Conservation (phyloP, 2,329 filamentous ascomycete species). For the Monosporascus cannonballus region DNA sequence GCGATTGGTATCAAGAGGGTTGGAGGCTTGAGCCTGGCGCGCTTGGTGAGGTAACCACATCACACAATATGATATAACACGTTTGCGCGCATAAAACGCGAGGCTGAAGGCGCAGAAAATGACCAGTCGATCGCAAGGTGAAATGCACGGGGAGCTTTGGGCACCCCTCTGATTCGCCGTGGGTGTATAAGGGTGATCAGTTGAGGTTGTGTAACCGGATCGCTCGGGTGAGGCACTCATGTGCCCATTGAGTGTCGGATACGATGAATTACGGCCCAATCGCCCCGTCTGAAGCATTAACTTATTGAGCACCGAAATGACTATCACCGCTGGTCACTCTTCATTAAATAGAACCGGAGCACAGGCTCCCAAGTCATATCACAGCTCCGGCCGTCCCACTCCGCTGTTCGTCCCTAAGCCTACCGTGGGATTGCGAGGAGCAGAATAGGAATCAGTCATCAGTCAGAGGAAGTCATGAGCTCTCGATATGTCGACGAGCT, state of each 20-base stretch:
- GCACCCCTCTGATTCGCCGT: background rate
- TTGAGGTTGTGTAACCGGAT: background rate
- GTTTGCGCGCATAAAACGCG: background rate
- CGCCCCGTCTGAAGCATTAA: background rate
- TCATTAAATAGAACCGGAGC: too few species aligned
- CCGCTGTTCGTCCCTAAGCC: too few species aligned
- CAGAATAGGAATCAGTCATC: background rate
- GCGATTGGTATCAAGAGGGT: background rate
- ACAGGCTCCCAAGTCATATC: too few species aligned
- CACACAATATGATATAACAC: background rate
- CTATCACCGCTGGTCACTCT: too few species aligned
- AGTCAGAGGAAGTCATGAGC: conserved; percentile 3
- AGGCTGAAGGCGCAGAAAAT: background rate
- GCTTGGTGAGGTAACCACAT: background rate
- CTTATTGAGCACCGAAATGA: too few species aligned
- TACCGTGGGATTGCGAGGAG: too few species aligned
- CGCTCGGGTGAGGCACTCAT: background rate
- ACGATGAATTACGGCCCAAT: background rate
- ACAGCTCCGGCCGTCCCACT: too few species aligned
- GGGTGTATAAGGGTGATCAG: background rate
- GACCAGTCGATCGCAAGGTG: background rate
- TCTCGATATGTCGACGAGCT: conserved; percentile 6
- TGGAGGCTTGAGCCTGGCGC: background rate
- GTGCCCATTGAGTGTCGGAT: background rate
- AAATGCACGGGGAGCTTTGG: too few species aligned